A percentile compares a stretch with the other conserved stretches of the same genome.
These are phyloP conservation scores for Xylaria sp. DNA, from an alignment of 2,329 filamentous ascomycete genomes.

Conservation along the genomic window DNA sequence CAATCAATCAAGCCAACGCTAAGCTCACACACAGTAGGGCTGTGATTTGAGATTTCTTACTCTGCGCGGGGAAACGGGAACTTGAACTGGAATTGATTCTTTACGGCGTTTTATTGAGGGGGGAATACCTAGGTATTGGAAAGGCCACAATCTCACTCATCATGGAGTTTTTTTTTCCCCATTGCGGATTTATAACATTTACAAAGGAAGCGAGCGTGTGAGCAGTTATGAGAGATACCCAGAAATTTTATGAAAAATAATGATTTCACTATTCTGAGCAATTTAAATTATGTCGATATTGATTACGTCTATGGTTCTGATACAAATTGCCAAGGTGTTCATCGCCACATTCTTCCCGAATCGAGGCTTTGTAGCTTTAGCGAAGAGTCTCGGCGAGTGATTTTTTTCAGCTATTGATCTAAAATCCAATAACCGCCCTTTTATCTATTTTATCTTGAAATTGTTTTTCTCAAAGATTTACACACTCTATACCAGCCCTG, in stretches of 20 bases:
- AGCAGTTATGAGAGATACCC: conserved; percentile 43
- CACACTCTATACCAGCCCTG: not conserved
- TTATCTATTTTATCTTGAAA: conserved; percentile 3
- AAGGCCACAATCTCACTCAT: not conserved
- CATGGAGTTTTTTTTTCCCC: conserved; percentile 6
- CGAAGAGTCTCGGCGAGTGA: conserved; percentile 20
- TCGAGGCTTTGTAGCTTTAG: conserved; percentile 18
- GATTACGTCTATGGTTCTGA: not conserved
- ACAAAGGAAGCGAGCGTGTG: not conserved
- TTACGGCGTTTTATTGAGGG: not conserved
- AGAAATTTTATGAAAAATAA: conserved; percentile 31
- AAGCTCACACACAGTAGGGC: not conserved
- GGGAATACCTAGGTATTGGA: not conserved
- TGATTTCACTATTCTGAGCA: conserved; percentile 10
- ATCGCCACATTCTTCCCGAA: conserved; percentile 6
- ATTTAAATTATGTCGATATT: not conserved
- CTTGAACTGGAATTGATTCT: not conserved
- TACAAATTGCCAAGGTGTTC: conserved; percentile 5
- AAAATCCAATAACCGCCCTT: not conserved
- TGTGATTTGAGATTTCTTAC: not conserved
- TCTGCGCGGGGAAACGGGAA: not conserved
- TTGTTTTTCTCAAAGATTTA: not conserved
- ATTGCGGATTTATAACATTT: conserved; percentile 1
- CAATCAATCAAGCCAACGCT: not conserved
- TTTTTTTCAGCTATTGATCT: not conserved